These are phyloP conservation scores for Bothriochloa decipiens DNA, from an alignment of 176 grass and related monocot species.

Conservation along the genomic window DNA sequence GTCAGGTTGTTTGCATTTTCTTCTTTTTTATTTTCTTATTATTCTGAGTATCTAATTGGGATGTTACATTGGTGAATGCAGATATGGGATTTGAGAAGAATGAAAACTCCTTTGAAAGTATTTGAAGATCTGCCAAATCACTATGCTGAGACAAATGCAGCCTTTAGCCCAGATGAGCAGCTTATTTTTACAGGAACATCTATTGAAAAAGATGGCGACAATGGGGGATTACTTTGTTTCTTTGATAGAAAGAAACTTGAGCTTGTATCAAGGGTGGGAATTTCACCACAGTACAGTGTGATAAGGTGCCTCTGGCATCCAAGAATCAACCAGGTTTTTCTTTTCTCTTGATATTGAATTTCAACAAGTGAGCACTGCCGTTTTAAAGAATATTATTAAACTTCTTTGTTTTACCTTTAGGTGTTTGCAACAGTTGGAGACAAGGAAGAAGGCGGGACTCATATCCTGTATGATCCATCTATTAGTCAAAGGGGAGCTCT, in stretches of 20 bases:
- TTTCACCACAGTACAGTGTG: constrained; percentile 87
- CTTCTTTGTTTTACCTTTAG: constrained; percentile 57
- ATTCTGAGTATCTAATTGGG: constrained; percentile 40
- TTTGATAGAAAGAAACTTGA: constrained; percentile 98
- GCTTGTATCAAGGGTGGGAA: constrained; percentile 83
- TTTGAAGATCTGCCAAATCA: constrained; percentile 90
- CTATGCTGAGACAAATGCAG: constrained; percentile 87
- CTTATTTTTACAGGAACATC: constrained; percentile 95
- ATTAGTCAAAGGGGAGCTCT: constrained; percentile 93
- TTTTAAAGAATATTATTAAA: constrained; percentile 34
- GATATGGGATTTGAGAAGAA: constrained; percentile 93
- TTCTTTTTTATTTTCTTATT: constrained; percentile 14
- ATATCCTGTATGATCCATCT: constrained; percentile 91
- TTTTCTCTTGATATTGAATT: neutral
- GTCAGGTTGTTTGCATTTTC: neutral
- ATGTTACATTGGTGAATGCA: constrained; percentile 40
- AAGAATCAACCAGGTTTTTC: constrained; percentile 88
- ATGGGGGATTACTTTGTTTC: constrained; percentile 91
- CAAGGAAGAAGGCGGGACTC: constrained; percentile 92
- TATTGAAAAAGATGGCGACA: constrained; percentile 79
- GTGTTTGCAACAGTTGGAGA: constrained; percentile 91
- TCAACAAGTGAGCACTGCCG: neutral
- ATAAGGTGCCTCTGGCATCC: constrained; percentile 86
- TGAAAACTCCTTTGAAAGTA: constrained; percentile 77
- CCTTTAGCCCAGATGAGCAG: constrained; percentile 93